These are phyloP conservation scores for Cytospora paraplurivora DNA, from an alignment of 2,329 filamentous ascomycete genomes.

Conservation along the genomic window DNA sequence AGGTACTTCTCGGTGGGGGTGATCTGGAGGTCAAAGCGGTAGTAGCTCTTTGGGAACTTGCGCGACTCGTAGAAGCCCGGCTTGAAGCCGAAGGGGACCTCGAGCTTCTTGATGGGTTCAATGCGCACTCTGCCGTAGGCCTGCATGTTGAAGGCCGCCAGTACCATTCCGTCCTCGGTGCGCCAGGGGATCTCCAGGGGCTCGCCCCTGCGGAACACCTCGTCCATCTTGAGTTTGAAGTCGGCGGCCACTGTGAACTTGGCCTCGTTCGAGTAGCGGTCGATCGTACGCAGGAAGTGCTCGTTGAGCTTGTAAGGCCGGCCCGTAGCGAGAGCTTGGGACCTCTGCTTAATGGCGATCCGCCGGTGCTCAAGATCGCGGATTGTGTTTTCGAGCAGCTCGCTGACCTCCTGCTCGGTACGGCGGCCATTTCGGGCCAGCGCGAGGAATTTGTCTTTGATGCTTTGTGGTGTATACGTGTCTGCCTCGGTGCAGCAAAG, in stretches of 20 bases:
- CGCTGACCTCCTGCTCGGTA: slow-evolving; percentile 44
- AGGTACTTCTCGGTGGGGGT: slow-evolving; percentile 61
- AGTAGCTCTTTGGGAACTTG: slow-evolving; percentile 65
- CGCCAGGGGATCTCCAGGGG: slow-evolving; percentile 54
- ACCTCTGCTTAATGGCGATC: slow-evolving; percentile 62
- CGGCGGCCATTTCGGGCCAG: slow-evolving; percentile 41
- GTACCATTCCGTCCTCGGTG: slow-evolving; percentile 65
- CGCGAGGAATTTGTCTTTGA: slow-evolving; percentile 54
- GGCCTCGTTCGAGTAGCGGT: slow-evolving; percentile 55
- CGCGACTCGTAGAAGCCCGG: slow-evolving; percentile 72
- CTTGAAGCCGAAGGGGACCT: slow-evolving; percentile 70
- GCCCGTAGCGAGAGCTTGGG: slow-evolving; percentile 58
- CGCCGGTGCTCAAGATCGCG: slow-evolving; percentile 51
- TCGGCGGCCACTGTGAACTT: slow-evolving; percentile 60
- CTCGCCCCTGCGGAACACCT: slow-evolving; percentile 48
- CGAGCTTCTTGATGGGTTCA: slow-evolving; percentile 55
- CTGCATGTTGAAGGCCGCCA: slow-evolving; percentile 68
- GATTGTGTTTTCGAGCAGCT: slow-evolving; percentile 51
- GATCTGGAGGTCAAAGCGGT: slow-evolving; percentile 65
- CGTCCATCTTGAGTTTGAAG: slow-evolving; percentile 64
- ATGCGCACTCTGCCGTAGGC: slow-evolving; percentile 59
- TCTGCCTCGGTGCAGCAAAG: slow-evolving; percentile 56
- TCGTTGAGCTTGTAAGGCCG: slow-evolving; percentile 66
- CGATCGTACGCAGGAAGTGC: slow-evolving; percentile 57
- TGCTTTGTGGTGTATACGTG: slow-evolving; percentile 50